Base-by-base conservation (phyloP, 1,284 basidiomycete species). In the Ganoderma boninense region DNA sequence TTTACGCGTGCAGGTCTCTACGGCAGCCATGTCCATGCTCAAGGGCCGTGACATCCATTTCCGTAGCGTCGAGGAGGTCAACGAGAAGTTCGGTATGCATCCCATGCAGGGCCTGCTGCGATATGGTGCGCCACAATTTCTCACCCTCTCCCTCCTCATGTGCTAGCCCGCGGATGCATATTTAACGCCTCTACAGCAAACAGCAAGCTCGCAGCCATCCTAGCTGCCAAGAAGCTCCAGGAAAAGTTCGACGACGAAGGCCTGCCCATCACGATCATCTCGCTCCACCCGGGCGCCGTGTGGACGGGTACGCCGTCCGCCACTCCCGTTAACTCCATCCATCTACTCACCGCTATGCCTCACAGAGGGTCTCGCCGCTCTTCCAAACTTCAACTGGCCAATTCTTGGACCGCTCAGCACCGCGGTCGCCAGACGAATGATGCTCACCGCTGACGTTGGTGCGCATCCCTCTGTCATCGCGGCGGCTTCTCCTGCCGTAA, bases 381-480 rank as follows among this genome's bases (percentile, higher is more conserved):
- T n/a, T 20, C 4, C 20, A 10, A 10, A 6, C 14, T 38, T 40
- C 23, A 26, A 63, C 13, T 32, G 64, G 1, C 70, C 72, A 5
- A 43, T 75, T 44, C 35, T 76, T 40, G 71, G 70, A 1, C 44
- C 70, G n/a, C 4, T 76, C 38, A 13, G 64, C 13, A 62, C 60
- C 13, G 49, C 78, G 77, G 18, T 73, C 29, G 20, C 71, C 2
- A 20, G 63, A 29, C 57, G 63, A 43, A 23, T 73, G 43, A 73
- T 76, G 61, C 43, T 69, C n/a, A 44, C 69, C 14, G 66, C 77
- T 2, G 38, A 62, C 11, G 77, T 82, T 1, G 87, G 85, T 35
- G 83, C 83, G 0, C 80, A 84, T 69, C 83, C 82, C 4, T 81
- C 85, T 0, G 81, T 83, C 38, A 84, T 89, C 69, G 88, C 87